Conservation (phyloP, 176 grass and related monocot genomes). For the Canna indica region DNA sequence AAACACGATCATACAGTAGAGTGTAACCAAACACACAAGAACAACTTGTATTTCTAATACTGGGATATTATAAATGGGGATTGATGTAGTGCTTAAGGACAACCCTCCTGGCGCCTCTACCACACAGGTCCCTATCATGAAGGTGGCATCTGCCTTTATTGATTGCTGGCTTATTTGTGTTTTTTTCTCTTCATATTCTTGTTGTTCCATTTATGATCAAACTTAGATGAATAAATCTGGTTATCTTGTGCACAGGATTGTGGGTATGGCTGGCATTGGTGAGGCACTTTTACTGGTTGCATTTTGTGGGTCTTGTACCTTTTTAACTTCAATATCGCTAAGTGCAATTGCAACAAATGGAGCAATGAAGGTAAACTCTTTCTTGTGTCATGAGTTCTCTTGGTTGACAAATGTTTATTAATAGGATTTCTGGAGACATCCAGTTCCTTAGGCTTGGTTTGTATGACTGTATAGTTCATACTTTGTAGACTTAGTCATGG, state of each 20-base stretch:
- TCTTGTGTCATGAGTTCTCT: background rate
- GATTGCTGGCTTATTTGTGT: background rate
- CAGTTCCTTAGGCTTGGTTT: background rate
- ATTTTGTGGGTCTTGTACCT: constrained; percentile 85
- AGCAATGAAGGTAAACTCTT: constrained; percentile 82
- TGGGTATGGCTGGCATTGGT: constrained; percentile 93
- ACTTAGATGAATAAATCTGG: background rate
- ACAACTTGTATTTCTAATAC: no score
- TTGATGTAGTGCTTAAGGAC: no score
- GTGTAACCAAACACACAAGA: background rate
- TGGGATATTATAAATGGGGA: no score
- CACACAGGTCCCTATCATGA: no score
- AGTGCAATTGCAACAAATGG: constrained; percentile 99
- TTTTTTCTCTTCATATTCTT: background rate
- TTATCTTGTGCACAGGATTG: constrained; percentile 60
- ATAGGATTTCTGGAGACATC: background rate
- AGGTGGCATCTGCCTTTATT: background rate
- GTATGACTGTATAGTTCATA: background rate
- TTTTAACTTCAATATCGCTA: constrained; percentile 87
- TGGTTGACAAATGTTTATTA: background rate
- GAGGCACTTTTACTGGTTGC: constrained; percentile 75
- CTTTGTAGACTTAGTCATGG: no score
- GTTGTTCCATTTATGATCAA: no score
- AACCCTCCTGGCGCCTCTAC: no score
- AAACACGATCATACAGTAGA: background rate